These are phyloP conservation scores for Calamus simplicifolius DNA, from an alignment of 176 grass and related monocot genomes.

Conservation along the genomic window DNA sequence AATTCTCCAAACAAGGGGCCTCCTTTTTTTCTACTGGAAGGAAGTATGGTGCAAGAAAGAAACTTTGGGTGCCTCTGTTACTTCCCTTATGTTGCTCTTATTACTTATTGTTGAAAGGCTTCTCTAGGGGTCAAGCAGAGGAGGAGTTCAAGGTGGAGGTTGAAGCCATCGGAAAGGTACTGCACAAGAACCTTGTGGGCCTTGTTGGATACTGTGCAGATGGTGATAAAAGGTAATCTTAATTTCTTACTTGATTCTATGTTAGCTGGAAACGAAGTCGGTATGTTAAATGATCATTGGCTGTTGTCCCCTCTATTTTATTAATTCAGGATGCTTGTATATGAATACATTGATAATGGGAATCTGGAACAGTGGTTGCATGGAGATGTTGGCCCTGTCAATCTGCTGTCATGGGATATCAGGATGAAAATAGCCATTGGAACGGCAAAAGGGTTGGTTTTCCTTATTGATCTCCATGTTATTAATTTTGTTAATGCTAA, in stretches of 20 bases:
- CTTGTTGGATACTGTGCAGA: conserved; percentile 86
- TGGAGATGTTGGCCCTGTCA: conserved; percentile 45
- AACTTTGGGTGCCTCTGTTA: too few relatives aligned
- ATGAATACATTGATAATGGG: conserved; percentile 93
- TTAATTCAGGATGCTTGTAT: conserved; percentile 79
- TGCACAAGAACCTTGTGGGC: conserved; percentile 86
- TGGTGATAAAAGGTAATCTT: conserved; percentile 66
- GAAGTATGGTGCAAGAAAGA: too few relatives aligned
- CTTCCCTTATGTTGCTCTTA: too few relatives aligned
- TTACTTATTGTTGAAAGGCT: too few relatives aligned
- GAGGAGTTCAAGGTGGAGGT: conserved; percentile 99
- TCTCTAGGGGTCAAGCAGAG: conserved; percentile 79
- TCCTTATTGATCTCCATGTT: too few relatives aligned
- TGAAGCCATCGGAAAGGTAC: conserved; percentile 87
- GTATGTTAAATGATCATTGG: too few relatives aligned
- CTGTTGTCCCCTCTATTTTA: neutral
- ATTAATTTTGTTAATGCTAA: too few relatives aligned
- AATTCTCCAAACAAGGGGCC: too few relatives aligned
- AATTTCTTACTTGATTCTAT: too few relatives aligned
- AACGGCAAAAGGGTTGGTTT: conserved; percentile 86
- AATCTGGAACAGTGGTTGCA: conserved; percentile 96
- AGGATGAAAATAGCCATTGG: conserved; percentile 86
- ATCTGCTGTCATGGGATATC: conserved; percentile 68
- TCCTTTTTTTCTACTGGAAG: too few relatives aligned
- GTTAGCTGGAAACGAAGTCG: too few relatives aligned